Base-by-base conservation (phyloP, 192 early-diverging fungal species). In the Spinellus fusiger region DNA sequence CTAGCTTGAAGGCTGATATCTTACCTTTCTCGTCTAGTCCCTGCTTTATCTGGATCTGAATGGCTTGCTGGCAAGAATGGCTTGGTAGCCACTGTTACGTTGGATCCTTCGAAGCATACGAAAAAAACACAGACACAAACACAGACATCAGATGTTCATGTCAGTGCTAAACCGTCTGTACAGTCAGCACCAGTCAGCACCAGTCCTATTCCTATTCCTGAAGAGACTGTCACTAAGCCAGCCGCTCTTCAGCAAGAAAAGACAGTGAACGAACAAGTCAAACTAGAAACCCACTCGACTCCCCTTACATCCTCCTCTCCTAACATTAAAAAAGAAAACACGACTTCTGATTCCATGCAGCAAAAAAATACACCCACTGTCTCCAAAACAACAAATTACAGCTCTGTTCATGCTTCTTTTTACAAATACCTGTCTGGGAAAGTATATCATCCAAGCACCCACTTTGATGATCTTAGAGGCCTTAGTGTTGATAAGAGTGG, bases 351-450 rank as follows among this genome's bases (percentile, higher is more conserved):
- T 0, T 18, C 59, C 25, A 18, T 27, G 29, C 29, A 48, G 16
- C 16, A 64, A 52, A 47, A 59, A 22, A 46, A 44, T 34, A 3
- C 48, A 29, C 5, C 46, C 5, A 28, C 59, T 9, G 38, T 16
- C 0, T 13, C 59, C n/a, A 59, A 53, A 35, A 10, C 57, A 28
- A 33, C 79, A 32, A 70, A 71, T 48, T 49, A 80, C 65, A 59
- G 80, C 37, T 48, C 71, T 35, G 62, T 74, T 64, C n/a, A 49
- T 58, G 52, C 70, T 3, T 78, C 83, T 6, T 69, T 70, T 26
- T 86, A 81, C 65, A 80, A 81, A 27, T 89, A 86, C 53, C 63
- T 89, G 28, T 73, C 74, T 26, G 83, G 80, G 22, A 79, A 77
- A 52, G 40, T 68, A 1, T 85, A 84, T 46, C 82, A 79, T 49